Conservation (phyloP, 345 rosid species). For the Pseudoturritis turrita region DNA sequence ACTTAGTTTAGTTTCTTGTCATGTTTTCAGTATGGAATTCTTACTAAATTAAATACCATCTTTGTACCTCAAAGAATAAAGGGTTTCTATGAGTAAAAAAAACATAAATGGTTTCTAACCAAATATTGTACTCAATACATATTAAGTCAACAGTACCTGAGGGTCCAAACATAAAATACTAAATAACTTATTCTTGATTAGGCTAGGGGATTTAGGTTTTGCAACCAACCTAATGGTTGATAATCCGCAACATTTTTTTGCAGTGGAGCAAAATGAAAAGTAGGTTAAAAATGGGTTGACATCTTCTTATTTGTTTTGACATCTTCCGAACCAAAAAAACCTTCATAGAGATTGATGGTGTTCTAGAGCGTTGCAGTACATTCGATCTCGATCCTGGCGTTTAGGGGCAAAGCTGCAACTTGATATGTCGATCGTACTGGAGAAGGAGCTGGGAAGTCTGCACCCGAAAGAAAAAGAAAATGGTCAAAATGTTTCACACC, state of each 20-base stretch:
- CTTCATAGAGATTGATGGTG: not conserved
- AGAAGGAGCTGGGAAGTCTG: slow-evolving; percentile 81
- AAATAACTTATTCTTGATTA: slow-evolving; percentile 8
- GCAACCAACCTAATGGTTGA: slow-evolving; percentile 26
- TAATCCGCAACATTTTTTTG: not conserved
- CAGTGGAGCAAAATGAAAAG: not conserved
- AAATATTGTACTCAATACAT: not conserved
- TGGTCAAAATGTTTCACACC: not conserved
- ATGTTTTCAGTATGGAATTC: no score
- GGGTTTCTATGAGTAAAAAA: no score
- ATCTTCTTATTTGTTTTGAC: slow-evolving; percentile 13
- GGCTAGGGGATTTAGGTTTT: not conserved
- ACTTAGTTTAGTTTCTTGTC: no score
- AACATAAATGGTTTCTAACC: no score
- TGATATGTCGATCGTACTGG: slow-evolving; percentile 93
- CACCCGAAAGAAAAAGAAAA: slow-evolving; percentile 5
- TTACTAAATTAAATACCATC: no score
- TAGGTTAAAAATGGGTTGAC: not conserved
- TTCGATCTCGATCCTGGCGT: slow-evolving; percentile 89
- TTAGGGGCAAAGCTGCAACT: slow-evolving; percentile 88
- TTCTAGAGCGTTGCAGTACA: slow-evolving; percentile 71
- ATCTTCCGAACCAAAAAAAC: not conserved
- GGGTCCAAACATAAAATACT: not conserved
- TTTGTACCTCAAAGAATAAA: no score
- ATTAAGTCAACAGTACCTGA: not conserved